Evolutionary conservation across 768 basidiomycete genomes (phyloP).

Genomic region (Rhizopogon vulgaris): DNA sequence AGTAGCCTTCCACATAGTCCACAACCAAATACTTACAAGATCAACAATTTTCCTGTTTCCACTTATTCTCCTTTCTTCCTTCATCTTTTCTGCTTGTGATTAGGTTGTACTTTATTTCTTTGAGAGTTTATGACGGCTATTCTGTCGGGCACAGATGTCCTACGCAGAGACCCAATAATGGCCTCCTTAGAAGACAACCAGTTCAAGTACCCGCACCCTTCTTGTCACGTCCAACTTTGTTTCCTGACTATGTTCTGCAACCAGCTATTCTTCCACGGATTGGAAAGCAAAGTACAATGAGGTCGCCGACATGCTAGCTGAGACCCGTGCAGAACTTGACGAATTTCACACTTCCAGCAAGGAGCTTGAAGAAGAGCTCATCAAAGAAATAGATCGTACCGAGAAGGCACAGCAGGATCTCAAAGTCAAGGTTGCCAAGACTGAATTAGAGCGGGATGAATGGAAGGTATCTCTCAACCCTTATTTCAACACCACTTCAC

Average conservation of each 20-base stretch:
- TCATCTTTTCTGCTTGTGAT: constrained; percentile 10
- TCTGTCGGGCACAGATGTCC: constrained; percentile 51
- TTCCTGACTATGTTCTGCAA: constrained; percentile 14
- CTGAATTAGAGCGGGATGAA: constrained; percentile 76
- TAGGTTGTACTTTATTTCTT: constrained; percentile 18
- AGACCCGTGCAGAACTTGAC: constrained; percentile 80
- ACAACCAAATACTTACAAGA: not conserved
- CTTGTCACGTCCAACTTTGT: constrained; percentile 10
- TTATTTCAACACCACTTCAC: not conserved
- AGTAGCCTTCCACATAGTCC: not conserved
- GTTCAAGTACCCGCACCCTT: constrained; percentile 39
- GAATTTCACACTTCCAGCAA: constrained; percentile 85
- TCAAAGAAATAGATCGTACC: constrained; percentile 82
- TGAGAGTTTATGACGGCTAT: constrained; percentile 52
- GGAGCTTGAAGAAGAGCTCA: constrained; percentile 90
- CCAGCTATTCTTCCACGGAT: constrained; percentile 56
- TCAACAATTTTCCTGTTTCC: constrained; percentile 2
- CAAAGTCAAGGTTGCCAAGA: constrained; percentile 60
- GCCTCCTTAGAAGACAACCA: constrained; percentile 58
- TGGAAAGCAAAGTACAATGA: constrained; percentile 80
- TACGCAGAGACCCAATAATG: constrained; percentile 56
- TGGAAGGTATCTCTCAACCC: constrained; percentile 70
- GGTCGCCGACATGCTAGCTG: constrained; percentile 76
- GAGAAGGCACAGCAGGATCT: constrained; percentile 82
- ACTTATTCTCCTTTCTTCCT: constrained; percentile 7